Base-by-base conservation (phyloP, 352 stramenopile species). In the Aphanomyces euteiches region DNA sequence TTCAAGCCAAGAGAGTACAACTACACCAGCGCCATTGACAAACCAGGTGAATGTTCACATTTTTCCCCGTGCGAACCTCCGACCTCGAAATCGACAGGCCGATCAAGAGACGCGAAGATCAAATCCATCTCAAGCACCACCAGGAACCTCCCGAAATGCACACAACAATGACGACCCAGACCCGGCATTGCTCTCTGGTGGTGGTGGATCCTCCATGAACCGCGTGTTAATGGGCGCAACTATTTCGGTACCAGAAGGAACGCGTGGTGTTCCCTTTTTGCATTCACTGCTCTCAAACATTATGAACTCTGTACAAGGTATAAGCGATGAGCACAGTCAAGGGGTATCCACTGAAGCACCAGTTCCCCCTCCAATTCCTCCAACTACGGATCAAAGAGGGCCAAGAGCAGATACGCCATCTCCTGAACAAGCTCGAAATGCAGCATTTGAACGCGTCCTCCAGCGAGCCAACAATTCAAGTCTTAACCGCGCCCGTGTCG, bases 201-300 rank as follows among this genome's bases (percentile, higher is more conserved):
- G n/a, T 12, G 59, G 10, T 3, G 53, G 38, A 15, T 28, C 34
- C 39, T 66, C 70, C 12, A 56, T 37, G 0, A 82, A 78, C 38
- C 87, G 77, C 37, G 72, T 92, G 17, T 74, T 92, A 48, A 90
- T 94, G 82, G 84, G 86, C 7, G 84, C 86, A 19, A 90, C 87
- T 2, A 90, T 94, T 56, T 74, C 84, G 7, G 75, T 92, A 3
- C 79, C 83, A 1, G 84, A 92, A 34, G 82, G 84, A 4, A 58
- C 79, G 8, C 79, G 90, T 41, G 84, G 73, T n/a, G 86, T 92
- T 80, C 87, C 87, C 12, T 93, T 95, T 76, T 75, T 95, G 7
- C 91, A 82, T 66, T 90, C 84, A 2, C 86, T 95, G 78, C 86
- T 95, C 56, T 78, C 84, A 19, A 91, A 92, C 68, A 79, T 93